phyloP scores from a whole-genome alignment of 176 grass and related monocot genomes.

The Oryza brachyantha region DNA sequence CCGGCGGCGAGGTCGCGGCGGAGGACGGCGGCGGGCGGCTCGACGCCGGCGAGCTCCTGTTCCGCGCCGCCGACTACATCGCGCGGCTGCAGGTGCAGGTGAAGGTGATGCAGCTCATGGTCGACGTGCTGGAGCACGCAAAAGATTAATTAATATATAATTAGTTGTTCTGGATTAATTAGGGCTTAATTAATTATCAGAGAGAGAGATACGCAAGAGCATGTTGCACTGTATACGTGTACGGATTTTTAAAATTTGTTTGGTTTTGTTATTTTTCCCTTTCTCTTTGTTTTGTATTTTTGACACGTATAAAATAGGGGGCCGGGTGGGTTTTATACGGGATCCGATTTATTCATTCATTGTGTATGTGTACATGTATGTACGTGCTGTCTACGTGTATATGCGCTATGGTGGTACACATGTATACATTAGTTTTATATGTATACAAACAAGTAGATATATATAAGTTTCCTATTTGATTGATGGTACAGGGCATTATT shows the following conservation, averaged over 20 bases:
- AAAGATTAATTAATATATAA: too few species aligned
- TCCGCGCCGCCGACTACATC: conserved; percentile 46
- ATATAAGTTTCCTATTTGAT: too few species aligned
- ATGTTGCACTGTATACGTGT: background rate
- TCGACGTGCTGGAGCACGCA: conserved; percentile 37
- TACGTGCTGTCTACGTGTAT: too few species aligned
- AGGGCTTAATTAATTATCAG: background rate
- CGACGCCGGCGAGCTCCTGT: conserved; percentile 36
- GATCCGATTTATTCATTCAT: background rate
- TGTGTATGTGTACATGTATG: background rate
- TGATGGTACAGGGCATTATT: too few species aligned
- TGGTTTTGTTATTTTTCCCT: background rate
- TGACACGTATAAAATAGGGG: background rate
- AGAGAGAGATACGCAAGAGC: background rate
- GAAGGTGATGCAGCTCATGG: conserved; percentile 48
- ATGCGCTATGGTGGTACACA: background rate
- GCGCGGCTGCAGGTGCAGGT: conserved; percentile 46
- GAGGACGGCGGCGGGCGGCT: background rate
- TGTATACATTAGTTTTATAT: conserved; percentile 20
- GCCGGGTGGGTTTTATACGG: too few species aligned
- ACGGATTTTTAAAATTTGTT: background rate
- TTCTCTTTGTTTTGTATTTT: background rate
- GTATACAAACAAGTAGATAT: background rate
- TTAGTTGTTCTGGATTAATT: background rate
- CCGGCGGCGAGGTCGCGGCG: background rate